A percentile compares a stretch with the other conserved stretches of the same genome.
These are phyloP conservation scores for Nyssa sinensis DNA, from an alignment of 148 eudicot species.

Conservation along the genomic window DNA sequence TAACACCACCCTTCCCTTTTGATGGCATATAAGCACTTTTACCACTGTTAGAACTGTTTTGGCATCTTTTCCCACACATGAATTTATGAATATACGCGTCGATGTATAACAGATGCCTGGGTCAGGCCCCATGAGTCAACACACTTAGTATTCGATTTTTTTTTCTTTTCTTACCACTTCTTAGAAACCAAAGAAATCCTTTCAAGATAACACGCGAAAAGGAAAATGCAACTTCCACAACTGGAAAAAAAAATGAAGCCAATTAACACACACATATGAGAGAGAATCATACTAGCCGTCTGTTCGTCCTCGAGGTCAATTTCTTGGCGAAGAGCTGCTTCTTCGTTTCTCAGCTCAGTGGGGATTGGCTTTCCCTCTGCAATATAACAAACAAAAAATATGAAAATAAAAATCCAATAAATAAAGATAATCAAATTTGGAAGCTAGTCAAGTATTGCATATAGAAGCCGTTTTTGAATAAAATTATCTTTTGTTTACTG, in stretches of 20 bases:
- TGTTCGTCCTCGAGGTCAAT: conserved; percentile 89
- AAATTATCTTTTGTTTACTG: background rate
- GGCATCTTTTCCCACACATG: no score
- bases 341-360: conserved; percentile 92
- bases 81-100: no score
- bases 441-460: background rate
- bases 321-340: conserved; percentile 80
- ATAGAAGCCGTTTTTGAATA: background rate
- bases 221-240: background rate
- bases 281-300: conserved; percentile 57
- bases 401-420: background rate
- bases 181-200: background rate
- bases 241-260: background rate
- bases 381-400: background rate
- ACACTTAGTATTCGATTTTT: no score
- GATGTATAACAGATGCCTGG: no score
- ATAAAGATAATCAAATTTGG: background rate
- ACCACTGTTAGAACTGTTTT: no score
- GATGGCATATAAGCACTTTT: no score
- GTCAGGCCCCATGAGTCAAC: no score
- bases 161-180: no score
- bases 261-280: background rate
- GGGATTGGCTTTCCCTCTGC: conserved; percentile 96
- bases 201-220: background rate
- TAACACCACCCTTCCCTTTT: no score